Base-by-base conservation (phyloP, 495 filamentous ascomycete genomes). In the Astrocystis sublimbata region DNA sequence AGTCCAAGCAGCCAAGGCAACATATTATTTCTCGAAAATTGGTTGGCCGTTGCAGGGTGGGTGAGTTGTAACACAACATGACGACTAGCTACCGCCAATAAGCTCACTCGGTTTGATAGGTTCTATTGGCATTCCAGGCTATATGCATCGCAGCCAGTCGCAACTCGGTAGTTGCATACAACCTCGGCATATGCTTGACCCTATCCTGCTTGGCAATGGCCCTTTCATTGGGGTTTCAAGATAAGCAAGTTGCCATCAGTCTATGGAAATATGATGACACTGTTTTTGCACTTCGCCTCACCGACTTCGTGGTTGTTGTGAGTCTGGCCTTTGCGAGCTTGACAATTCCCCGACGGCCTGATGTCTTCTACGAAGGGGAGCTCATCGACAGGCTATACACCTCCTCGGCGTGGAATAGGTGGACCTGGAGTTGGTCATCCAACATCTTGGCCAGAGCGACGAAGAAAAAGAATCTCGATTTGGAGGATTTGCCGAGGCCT, bases 381-480 rank as follows among this genome's bases (percentile, higher is more conserved):
- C 64, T 76, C 9, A 87, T 94, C 9, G 91, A 93, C 68, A 73
- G 79, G 33, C 81, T 89, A 71, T 78, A 76, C 46, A 88, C 87
- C 0, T 80, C 75, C 9, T 87, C 87, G 4, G 81, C 85, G 0
- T 73, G 86, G 43, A 79, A 75, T 42, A 84, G 86, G 30, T 88
- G 84, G 67, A 90, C 79, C 7, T 92, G 86, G 65, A 67, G 69
- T 36, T 93, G 90, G 90, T 81, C 83, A 8, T 70, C 61, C 4
- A 65, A 64, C 2, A 33, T 92, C 0, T 79, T 93, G 24, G 62
- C 70, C 2, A 73, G 81, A 41, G 83, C 86, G 0, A 71, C 74
- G 17, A 74, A 78, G 58, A 83, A 86, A 59, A 82, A 82, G 33
- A 75, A 75, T 15, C 72, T 94, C 2, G 81, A 86, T 6, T 65